Evolutionary conservation across 2,329 filamentous ascomycete genomes (phyloP), one percentile per base, ranked within the genome.

Genomic region (Fusarium buxicola): DNA sequence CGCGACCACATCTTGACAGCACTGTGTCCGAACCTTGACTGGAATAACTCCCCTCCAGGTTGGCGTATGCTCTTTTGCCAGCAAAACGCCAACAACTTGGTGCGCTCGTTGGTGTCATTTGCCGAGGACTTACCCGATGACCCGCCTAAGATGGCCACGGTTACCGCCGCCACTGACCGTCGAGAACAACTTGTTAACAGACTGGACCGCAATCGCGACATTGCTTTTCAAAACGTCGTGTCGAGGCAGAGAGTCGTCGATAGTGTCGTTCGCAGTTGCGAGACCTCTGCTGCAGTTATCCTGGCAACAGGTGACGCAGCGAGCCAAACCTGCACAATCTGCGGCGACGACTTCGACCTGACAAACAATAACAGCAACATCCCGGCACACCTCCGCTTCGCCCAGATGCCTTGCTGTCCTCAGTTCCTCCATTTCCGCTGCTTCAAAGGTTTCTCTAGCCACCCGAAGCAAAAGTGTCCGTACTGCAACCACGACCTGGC

Each of bases 361-460:
- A 8, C 27, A 12, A 34, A 28, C 18, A 8, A 21, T 9, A 11
- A 6, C n/a, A 7, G 8, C 8, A 8, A 35, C 5, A 15, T 47
- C 21, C 63, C 60, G 3, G 11, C 4, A 10, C 47, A 58, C 24
- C 43, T 64, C n/a, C 39, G 43, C 8, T 11, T 35, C 16, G 7
- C 32, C 12, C 15, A n/a, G 21, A 57, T 50, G 40, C 51, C 31
- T 9, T 66, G 63, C 25, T 66, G 63, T 28, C 7, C 10, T 4
- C 40, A 66, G 13, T 32, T 50, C 8, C 28, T 65, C 8, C 63
- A 66, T 16, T 32, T 36, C 28, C 40, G 60, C 30, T 66, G 60
- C 30, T 52, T 59, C 44, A 66, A 59, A 13, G 58, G 54, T 9
- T 11, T 38, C 12, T 32, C 38, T 15, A 10, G 16, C 5, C n/a